Conservation (phyloP, 495 filamentous ascomycete species). For the Aspergillus conjunctus region DNA sequence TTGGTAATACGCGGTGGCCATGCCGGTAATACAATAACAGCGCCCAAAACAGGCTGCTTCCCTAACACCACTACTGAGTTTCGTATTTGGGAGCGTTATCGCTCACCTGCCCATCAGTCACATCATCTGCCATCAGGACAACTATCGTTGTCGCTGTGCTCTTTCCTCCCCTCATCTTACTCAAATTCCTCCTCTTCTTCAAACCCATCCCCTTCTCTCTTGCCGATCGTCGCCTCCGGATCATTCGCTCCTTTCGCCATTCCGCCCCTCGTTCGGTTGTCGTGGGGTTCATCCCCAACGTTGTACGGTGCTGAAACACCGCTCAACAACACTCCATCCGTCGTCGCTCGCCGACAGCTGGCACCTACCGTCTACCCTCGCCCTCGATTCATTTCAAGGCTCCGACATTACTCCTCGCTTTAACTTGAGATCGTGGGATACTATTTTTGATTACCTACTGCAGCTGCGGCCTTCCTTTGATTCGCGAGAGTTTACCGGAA, state of each 20-base stretch:
- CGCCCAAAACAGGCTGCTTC: not conserved
- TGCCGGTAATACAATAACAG: not conserved
- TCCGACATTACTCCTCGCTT: not conserved
- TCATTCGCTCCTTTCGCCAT: not conserved
- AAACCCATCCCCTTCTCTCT: not conserved
- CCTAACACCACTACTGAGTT: not conserved
- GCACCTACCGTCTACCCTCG: conserved; percentile 5
- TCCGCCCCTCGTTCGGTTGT: not conserved
- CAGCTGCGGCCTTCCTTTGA: conserved; percentile 7
- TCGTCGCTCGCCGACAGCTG: conserved; percentile 14
- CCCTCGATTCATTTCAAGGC: conserved; percentile 5
- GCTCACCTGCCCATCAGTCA: conserved; percentile 10
- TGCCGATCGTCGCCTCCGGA: not conserved
- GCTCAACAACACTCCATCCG: not conserved
- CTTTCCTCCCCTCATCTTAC: not conserved
- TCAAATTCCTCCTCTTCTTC: conserved; percentile 3
- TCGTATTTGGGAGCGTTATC: not conserved
- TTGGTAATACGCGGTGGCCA: not conserved
- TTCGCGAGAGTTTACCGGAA: conserved; percentile 3
- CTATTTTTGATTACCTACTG: conserved; percentile 4
- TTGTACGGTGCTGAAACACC: conserved; percentile 4
- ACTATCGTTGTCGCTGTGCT: not conserved
- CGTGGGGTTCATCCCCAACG: conserved; percentile 9
- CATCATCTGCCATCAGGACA: conserved; percentile 16
- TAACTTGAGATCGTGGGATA: not conserved